Conservation (phyloP, 1,284 basidiomycete species). For the Rugosomyces carneus region DNA sequence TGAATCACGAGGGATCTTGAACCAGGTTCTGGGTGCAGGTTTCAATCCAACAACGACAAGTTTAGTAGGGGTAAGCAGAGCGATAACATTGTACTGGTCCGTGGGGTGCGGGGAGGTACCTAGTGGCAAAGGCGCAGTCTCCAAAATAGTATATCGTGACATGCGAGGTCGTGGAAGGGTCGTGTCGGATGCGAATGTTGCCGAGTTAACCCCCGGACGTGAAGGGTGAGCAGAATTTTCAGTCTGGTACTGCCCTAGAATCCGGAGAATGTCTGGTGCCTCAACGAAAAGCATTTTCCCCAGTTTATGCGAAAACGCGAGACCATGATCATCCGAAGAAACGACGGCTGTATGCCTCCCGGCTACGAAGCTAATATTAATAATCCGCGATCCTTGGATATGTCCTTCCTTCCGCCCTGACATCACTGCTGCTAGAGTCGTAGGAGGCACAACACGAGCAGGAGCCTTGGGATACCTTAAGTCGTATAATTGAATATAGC, state of each 20-base stretch:
- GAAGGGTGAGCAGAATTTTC: slow-evolving; percentile 29
- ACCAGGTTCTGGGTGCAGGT: slow-evolving; percentile 91
- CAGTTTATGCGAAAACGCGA: slow-evolving; percentile 94
- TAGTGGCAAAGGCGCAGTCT: slow-evolving; percentile 79
- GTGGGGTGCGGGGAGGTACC: slow-evolving; percentile 73
- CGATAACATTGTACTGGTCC: slow-evolving; percentile 81
- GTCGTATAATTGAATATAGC: slow-evolving; percentile 86
- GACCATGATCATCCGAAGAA: slow-evolving; percentile 85
- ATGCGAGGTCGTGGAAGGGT: slow-evolving; percentile 33
- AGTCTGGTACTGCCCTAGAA: slow-evolving; percentile 86
- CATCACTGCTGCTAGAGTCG: slow-evolving; percentile 56
- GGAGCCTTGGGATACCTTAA: slow-evolving; percentile 64
- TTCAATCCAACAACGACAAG: slow-evolving; percentile 91
- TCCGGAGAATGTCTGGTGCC: slow-evolving; percentile 89
- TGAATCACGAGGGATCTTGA: slow-evolving; percentile 63
- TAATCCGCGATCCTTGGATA: slow-evolving; percentile 78
- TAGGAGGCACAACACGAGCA: slow-evolving; percentile 70
- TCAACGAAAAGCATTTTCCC: slow-evolving; percentile 95
- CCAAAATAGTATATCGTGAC: slow-evolving; percentile 62
- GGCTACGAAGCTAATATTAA: slow-evolving; percentile 88
- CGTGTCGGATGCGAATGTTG: slow-evolving; percentile 13
- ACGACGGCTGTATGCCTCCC: slow-evolving; percentile 91
- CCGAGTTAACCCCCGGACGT: slow-evolving; percentile 6
- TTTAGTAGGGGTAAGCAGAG: slow-evolving; percentile 86
- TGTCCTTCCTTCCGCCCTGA: slow-evolving; percentile 94